Conservation (phyloP, 805 yeast genomes). For the baker's yeast (Saccharomyces cerevisiae) region DNA sequence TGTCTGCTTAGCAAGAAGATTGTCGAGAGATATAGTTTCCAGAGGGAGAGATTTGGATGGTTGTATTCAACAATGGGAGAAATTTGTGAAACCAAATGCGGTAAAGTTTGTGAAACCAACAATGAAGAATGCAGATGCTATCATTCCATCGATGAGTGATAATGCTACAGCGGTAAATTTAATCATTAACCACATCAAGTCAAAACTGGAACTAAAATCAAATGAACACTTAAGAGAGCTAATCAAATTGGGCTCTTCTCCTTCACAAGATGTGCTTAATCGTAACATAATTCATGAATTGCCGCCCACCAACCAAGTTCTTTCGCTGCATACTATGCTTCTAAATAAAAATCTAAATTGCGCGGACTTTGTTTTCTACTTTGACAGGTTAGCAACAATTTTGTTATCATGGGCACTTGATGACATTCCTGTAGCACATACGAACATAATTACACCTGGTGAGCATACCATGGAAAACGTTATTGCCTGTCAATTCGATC, state of each 20-base stretch:
- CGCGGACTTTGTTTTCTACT: constrained; percentile 78
- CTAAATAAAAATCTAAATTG: constrained; percentile 46
- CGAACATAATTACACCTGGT: constrained; percentile 37
- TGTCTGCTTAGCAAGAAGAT: constrained; percentile 80
- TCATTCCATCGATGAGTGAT: constrained; percentile 87
- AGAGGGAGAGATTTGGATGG: constrained; percentile 82
- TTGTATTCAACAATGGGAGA: constrained; percentile 81
- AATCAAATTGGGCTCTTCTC: constrained; percentile 35
- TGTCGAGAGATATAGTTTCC: constrained; percentile 76
- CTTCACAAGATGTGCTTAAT: constrained; percentile 8
- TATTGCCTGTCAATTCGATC: constrained; percentile 31
- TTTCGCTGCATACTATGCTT: constrained; percentile 64
- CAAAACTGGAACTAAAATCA: constrained; percentile 61
- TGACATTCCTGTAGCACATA: constrained; percentile 35
- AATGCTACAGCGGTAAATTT: constrained; percentile 71
- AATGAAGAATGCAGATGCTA: constrained; percentile 68
- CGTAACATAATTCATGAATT: constrained; percentile 26
- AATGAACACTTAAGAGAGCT: constrained; percentile 57
- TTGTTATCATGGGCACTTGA: constrained; percentile 65
- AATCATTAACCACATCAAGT: constrained; percentile 69
- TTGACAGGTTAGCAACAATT: constrained; percentile 70
- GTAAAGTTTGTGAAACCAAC: constrained; percentile 59
- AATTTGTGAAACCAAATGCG: constrained; percentile 87
- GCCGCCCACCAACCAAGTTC: constrained; percentile 52
- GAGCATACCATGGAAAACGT: constrained; percentile 25